Conservation (phyloP, 1,284 basidiomycete species). For the Coniophora puteana region DNA sequence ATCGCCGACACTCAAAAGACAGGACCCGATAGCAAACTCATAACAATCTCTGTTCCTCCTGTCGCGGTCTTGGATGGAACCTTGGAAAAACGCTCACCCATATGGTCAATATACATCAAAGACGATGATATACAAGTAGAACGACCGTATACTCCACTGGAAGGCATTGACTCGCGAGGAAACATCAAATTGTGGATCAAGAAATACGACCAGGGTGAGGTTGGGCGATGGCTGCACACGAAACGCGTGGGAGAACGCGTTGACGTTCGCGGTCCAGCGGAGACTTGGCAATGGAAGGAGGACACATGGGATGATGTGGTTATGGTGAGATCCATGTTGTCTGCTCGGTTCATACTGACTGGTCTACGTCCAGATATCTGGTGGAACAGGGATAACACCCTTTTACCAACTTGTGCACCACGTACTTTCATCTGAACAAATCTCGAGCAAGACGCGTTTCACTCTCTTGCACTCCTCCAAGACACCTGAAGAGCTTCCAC, state of each 20-base stretch:
- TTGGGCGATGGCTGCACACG: conserved; percentile 77
- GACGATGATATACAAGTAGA: conserved; percentile 90
- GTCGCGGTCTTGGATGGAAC: conserved; percentile 30
- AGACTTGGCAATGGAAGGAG: conserved; percentile 67
- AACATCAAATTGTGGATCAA: conserved; percentile 75
- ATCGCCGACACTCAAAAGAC: conserved; percentile 50
- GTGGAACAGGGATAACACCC: conserved; percentile 80
- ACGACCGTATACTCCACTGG: conserved; percentile 76
- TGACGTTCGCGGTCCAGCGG: conserved; percentile 74
- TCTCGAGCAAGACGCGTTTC: conserved; percentile 45
- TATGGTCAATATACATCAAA: conserved; percentile 80
- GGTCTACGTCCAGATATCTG: conserved; percentile 56
- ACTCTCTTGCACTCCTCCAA: conserved; percentile 70
- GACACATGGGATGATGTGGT: conserved; percentile 72
- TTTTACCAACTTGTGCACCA: conserved; percentile 67
- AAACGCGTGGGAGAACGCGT: conserved; percentile 63
- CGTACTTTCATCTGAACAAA: conserved; percentile 29
- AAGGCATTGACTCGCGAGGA: conserved; percentile 61
- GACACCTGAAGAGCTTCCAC: conserved; percentile 61
- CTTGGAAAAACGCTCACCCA: conserved; percentile 33
- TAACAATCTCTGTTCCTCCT: conserved; percentile 56
- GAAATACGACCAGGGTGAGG: conserved; percentile 75
- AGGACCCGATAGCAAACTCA: conserved; percentile 53
- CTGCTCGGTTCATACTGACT: not conserved
- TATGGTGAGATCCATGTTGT: conserved; percentile 50